Conservation (phyloP, 495 filamentous ascomycete species). For the Neurospora terricola region DNA sequence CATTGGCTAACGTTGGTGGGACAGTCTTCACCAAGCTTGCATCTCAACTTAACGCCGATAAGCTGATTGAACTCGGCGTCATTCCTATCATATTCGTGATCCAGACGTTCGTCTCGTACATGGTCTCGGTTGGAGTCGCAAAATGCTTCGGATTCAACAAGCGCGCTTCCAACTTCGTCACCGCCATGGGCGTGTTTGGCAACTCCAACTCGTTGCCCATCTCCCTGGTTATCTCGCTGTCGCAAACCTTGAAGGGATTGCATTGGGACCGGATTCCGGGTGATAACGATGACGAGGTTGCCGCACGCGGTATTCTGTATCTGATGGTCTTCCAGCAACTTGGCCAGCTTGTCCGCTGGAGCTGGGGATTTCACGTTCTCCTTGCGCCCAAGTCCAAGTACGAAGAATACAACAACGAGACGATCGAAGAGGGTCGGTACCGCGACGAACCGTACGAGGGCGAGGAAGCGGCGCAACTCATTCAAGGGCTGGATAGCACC, state of each 20-base stretch:
- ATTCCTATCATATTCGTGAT: slow-evolving; percentile 89
- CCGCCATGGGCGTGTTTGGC: slow-evolving; percentile 95
- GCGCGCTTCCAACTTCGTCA: slow-evolving; percentile 81
- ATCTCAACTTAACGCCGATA: slow-evolving; percentile 86
- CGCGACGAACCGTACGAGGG: slow-evolving; percentile 44
- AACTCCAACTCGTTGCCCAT: slow-evolving; percentile 98
- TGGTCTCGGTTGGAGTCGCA: slow-evolving; percentile 57
- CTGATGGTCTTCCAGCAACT: slow-evolving; percentile 96
- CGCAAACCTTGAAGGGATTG: slow-evolving; percentile 79
- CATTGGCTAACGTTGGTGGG: slow-evolving; percentile 1
- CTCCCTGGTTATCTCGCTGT: slow-evolving; percentile 87
- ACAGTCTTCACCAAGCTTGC: slow-evolving; percentile 94
- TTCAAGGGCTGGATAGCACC: slow-evolving; percentile 20
- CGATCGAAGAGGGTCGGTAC: slow-evolving; percentile 61
- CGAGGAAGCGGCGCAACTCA: slow-evolving; percentile 16
- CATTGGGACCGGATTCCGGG: slow-evolving; percentile 87
- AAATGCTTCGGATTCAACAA: slow-evolving; percentile 72
- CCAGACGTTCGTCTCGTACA: slow-evolving; percentile 75
- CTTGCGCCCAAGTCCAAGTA: slow-evolving; percentile 71
- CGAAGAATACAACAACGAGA: slow-evolving; percentile 44
- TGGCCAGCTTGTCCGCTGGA: slow-evolving; percentile 92
- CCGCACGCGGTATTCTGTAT: slow-evolving; percentile 87
- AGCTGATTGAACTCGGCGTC: slow-evolving; percentile 78
- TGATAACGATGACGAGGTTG: slow-evolving; percentile 93
- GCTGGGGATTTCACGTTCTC: slow-evolving; percentile 92